Evolutionary conservation across 1,139 yeast genomes (phyloP).

Genomic region (Pneumocystis oryctolagi): DNA sequence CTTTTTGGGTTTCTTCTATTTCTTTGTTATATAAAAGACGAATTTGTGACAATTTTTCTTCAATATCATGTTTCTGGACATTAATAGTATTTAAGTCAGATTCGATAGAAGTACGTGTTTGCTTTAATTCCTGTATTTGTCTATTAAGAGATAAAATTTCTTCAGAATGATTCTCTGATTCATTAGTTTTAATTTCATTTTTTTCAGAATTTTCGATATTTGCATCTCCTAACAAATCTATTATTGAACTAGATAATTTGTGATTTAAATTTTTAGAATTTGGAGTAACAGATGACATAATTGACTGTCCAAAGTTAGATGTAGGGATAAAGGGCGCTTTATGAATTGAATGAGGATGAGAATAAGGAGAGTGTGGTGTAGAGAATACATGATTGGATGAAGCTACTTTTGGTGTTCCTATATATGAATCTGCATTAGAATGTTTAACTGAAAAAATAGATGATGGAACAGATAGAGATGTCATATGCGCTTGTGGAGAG

Average conservation of each 20-base stretch:
- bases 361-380: conserved; percentile 29
- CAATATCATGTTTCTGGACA: conserved; percentile 54
- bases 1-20: conserved; percentile 50
- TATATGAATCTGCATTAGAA: not conserved
- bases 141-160: conserved; percentile 65
- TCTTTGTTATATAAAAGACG: conserved; percentile 66
- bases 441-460: conserved; percentile 12
- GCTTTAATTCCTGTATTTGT: conserved; percentile 58
- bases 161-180: conserved; percentile 71
- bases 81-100: conserved; percentile 55
- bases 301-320: conserved; percentile 49
- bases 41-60: conserved; percentile 48
- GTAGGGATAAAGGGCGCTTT: conserved; percentile 37
- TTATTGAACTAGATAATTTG: conserved; percentile 11
- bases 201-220: conserved; percentile 28
- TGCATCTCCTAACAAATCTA: conserved; percentile 11
- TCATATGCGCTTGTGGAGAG: conserved; percentile 23
- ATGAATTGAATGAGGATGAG: conserved; percentile 14
- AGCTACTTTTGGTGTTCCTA: not conserved
- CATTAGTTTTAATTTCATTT: conserved; percentile 66
- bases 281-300: conserved; percentile 18
- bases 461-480: conserved; percentile 11
- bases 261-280: conserved; percentile 7
- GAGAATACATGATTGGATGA: conserved; percentile 9
- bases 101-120: conserved; percentile 60